These are phyloP conservation scores for Delitschia confertaspora DNA, from an alignment of 495 filamentous ascomycete species.

Conservation along the genomic window DNA sequence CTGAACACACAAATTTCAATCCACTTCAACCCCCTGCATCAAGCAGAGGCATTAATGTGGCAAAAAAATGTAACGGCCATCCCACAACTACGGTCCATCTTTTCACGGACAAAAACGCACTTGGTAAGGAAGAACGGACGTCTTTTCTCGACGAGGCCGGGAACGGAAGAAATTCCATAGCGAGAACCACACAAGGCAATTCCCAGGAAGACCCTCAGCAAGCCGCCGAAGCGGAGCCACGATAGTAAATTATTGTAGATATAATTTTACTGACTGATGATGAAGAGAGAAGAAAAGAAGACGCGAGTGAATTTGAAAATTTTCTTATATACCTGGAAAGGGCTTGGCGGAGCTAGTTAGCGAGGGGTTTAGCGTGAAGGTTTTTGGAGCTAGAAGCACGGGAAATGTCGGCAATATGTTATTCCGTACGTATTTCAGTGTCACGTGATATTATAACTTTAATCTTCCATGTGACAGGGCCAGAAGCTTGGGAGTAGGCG, in stretches of 20 bases:
- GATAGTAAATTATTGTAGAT: constrained; percentile 33
- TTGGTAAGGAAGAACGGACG: constrained; percentile 38
- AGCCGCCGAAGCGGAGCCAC: constrained; percentile 45
- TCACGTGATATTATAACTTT: no score
- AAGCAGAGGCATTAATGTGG: background rate
- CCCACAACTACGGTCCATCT: constrained; percentile 46
- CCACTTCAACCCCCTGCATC: constrained; percentile 10
- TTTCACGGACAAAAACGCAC: constrained; percentile 34
- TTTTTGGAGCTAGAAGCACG: no score
- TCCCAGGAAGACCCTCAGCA: constrained; percentile 49
- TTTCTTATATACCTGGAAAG: background rate
- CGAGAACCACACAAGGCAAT: constrained; percentile 26
- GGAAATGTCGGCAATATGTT: no score
- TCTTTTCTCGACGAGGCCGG: constrained; percentile 43
- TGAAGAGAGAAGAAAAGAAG: constrained; percentile 33
- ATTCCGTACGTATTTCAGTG: no score
- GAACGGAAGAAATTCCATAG: constrained; percentile 48
- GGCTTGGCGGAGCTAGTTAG: background rate
- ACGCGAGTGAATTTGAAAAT: background rate
- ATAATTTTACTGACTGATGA: constrained; percentile 44
- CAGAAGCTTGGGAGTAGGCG: no score
- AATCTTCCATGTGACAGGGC: no score
- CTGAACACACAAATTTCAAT: constrained; percentile 8
- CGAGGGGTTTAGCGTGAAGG: no score
- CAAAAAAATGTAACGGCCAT: constrained; percentile 40